Base-by-base conservation (phyloP, 805 yeast genomes). In the Priceomyces haplophilus region DNA sequence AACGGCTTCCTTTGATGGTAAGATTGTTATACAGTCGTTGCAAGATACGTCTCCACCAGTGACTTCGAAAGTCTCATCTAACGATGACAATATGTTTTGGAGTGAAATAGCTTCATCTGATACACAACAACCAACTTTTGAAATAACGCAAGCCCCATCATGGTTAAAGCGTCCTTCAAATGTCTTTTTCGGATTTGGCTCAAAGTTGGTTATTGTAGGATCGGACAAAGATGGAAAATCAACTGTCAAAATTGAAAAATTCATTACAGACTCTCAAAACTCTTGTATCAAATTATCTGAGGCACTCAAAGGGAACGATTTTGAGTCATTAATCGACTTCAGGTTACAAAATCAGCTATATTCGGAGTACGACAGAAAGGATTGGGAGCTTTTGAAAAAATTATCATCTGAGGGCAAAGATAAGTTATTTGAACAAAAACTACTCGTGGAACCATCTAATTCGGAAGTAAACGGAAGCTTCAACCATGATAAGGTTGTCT, bases 161-260 rank as follows among this genome's bases (percentile, higher is more conserved):
- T 93, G 99, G 99, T 76, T 88, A 47, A 78, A 79, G 48, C 75
- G 84, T 50, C 88, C 88, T 10, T 73, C 78, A 4, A 73, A 83
- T 38, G 96, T 84, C 11, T 69, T 80, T 2, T 93, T 95, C 74
- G 98, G 96, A 0, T 91, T 89, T 67, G 99, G 99, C 47, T 96
- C 96, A 41, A 88, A 88, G 65, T 61, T 93, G 32, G 90, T 85
- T 3, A 62, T 72, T 10, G 80, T 83, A 11, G 54, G 61, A 29
- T 65, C 68, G 7, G 70, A 64, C 40, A 67, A 72, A 7, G 48
- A 54, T 34, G 70, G 68, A 11, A 54, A 73, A 53, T 69, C 80
- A 20, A 44, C 62, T 5, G 61, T 80, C 15, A 59, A 61, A 18
- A 65, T 80, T 43, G 56, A 69, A 18, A 77, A 75, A 51, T 61